Conservation (phyloP, 164 flowering plant genomes). For the Vitis rotundifolia region DNA sequence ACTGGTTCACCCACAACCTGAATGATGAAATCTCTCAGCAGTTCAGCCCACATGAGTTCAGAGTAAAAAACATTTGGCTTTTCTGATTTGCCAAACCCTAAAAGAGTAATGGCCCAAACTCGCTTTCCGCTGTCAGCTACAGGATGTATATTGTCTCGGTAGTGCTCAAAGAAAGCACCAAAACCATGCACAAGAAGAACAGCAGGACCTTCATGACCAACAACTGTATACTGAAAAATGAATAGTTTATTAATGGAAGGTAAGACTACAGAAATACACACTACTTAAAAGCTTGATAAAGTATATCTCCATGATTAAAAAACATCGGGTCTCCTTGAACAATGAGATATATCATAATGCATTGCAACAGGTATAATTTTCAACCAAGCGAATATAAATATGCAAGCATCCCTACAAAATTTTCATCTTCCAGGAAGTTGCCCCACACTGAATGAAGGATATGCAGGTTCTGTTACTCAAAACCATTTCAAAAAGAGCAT, state of each 20-base stretch:
- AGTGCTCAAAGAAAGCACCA: slow-evolving; percentile 90
- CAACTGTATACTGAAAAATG: slow-evolving; percentile 65
- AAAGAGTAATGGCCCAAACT: slow-evolving; percentile 79
- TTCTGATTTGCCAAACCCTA: slow-evolving; percentile 90
- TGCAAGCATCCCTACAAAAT: no score
- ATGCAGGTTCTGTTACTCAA: no score
- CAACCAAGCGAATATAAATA: background rate
- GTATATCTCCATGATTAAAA: background rate
- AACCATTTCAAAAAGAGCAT: no score
- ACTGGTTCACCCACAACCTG: slow-evolving; percentile 83
- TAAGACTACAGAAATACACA: background rate
- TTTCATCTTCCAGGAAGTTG: no score
- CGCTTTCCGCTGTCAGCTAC: slow-evolving; percentile 61
- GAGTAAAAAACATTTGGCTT: slow-evolving; percentile 83
- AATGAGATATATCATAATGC: background rate
- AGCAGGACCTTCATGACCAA: slow-evolving; percentile 79
- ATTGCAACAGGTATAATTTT: background rate
- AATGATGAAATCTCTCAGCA: slow-evolving; percentile 77
- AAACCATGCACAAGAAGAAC: slow-evolving; percentile 89
- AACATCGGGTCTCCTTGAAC: background rate
- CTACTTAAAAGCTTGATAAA: background rate
- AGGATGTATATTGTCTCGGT: slow-evolving; percentile 58
- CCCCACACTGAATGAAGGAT: no score
- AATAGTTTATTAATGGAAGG: slow-evolving; percentile 11
- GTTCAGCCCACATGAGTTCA: slow-evolving; percentile 84